Base-by-base conservation (phyloP, 257 asterid species). In the Oldenlandia corymbosa region DNA sequence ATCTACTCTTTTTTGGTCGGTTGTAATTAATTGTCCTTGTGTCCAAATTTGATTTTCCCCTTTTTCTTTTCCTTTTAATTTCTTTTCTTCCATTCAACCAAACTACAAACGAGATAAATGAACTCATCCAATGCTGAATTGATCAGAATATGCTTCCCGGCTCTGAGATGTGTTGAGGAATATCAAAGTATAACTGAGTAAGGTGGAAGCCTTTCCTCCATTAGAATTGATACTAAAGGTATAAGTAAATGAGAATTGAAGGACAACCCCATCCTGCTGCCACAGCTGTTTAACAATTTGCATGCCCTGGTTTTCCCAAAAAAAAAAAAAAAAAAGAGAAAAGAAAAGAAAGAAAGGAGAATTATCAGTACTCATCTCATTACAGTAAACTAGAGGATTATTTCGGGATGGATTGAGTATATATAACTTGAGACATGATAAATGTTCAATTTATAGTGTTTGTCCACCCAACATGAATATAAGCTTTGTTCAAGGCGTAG, bases 1-100 rank as follows among this genome's bases (percentile, higher is more conserved):
- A 74, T 73, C 45, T 54, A 66, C 45, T 69, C 63, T 37, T 69
- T 36, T 75, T 66, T 62, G 76, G 80, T 75, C 76, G 62, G 68
- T 50, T 23, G 42, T 16, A 30, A 55, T 58, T 26, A 20, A 23
- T 34, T 48, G 69, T 62, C 71, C 55, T 54, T 53, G 52, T 57
- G 46, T 64, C 52, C 50, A 70, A 32, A 55, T 7, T 42, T 11
- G 50, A 45, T 45, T 21, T 31, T 45, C 12, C 18, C 60, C 7
- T 12, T 18, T n/a, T 23, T 8, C 2, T 61, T 11, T 14, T 28
- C 43, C 17, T 18, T 41, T 20, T 37, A 5, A 4, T 3, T 52
- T 18, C 24, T 24, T 59, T 13, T n/a, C 49, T 20, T 54, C 23
- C 17, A 4, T 56, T 56, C 61, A 31, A 56, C 32, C 45, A 16